Conservation (phyloP, 331 rosid species). For the Malus hybrid region DNA sequence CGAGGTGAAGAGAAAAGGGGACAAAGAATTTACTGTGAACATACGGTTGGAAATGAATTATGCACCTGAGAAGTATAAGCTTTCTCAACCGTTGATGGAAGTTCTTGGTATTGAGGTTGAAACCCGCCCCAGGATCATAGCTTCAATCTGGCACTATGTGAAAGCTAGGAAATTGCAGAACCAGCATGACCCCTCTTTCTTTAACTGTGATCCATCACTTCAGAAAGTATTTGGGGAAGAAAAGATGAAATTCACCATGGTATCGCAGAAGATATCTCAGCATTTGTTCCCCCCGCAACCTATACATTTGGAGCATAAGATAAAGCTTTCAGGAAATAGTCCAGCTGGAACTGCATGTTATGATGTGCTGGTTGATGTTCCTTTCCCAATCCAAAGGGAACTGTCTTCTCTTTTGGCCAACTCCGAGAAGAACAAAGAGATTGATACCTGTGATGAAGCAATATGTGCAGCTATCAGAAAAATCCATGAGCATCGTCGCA, state of each 20-base stretch:
- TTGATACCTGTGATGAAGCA: constrained; percentile 87
- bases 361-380: constrained; percentile 90
- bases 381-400: constrained; percentile 93
- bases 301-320: constrained; percentile 82
- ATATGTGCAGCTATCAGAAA: constrained; percentile 78
- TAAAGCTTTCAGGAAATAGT: constrained; percentile 83
- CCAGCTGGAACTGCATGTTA: constrained; percentile 95
- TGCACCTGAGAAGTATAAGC: constrained; percentile 85
- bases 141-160: constrained; percentile 99
- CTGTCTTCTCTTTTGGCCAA: constrained; percentile 73
- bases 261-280: constrained; percentile 79
- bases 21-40: constrained; percentile 64
- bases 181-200: constrained; percentile 77
- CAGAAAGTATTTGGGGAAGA: constrained; percentile 96
- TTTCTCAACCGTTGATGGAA: constrained; percentile 82
- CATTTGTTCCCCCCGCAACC: constrained; percentile 92
- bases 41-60: constrained; percentile 92
- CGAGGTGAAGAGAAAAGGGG: constrained; percentile 98
- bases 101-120: constrained; percentile 99
- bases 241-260: constrained; percentile 88
- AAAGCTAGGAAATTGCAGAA: constrained; percentile 95
- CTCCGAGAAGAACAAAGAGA: constrained; percentile 95
- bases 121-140: constrained; percentile 90
- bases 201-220: constrained; percentile 82
- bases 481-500: constrained; percentile 91